A percentile compares a stretch with the other conserved stretches of the same genome.
Evolutionary conservation across 306 rosid species (phyloP).

Genomic region (Geum urbanum): DNA sequence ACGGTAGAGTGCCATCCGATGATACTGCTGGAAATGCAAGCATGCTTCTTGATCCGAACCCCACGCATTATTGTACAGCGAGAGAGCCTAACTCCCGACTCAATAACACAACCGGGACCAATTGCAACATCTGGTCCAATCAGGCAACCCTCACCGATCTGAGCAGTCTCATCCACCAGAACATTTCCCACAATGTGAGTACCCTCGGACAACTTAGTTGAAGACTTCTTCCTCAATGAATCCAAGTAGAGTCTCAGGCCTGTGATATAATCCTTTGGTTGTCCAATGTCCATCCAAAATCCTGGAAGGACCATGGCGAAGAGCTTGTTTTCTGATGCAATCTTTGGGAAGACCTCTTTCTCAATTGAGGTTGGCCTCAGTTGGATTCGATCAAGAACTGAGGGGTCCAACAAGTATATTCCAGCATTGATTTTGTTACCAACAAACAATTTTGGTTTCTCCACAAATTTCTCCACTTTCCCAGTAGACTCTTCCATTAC

Average conservation of each 20-base stretch:
- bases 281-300: slow-evolving; percentile 99
- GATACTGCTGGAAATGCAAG: slow-evolving; percentile 92
- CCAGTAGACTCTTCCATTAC: slow-evolving; percentile 87
- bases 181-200: slow-evolving; percentile 85
- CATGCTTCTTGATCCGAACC: slow-evolving; percentile 72
- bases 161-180: slow-evolving; percentile 81
- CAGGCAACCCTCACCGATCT: slow-evolving; percentile 91
- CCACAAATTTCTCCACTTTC: slow-evolving; percentile 88
- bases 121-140: slow-evolving; percentile 98
- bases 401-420: slow-evolving; percentile 77
- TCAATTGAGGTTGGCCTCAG: slow-evolving; percentile 98
- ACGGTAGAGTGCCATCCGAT: slow-evolving; percentile 97
- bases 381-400: slow-evolving; percentile 82
- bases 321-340: slow-evolving; percentile 78
- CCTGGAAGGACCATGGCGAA: slow-evolving; percentile 98
- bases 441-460: slow-evolving; percentile 92
- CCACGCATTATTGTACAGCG: slow-evolving; percentile 95
- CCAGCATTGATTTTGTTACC: slow-evolving; percentile 99
- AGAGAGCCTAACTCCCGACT: slow-evolving; percentile 92
- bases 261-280: slow-evolving; percentile 87
- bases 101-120: slow-evolving; percentile 85
- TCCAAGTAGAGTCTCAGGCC: slow-evolving; percentile 82
- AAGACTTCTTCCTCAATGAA: slow-evolving; percentile 69
- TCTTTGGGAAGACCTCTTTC: slow-evolving; percentile 91
- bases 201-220: slow-evolving; percentile 71